Percentiles rank a stretch among this genome's conserved stretches.
These are phyloP conservation scores for Scedosporium aurantiacum DNA, from an alignment of 2,329 filamentous ascomycete genomes.

Conservation along the genomic window DNA sequence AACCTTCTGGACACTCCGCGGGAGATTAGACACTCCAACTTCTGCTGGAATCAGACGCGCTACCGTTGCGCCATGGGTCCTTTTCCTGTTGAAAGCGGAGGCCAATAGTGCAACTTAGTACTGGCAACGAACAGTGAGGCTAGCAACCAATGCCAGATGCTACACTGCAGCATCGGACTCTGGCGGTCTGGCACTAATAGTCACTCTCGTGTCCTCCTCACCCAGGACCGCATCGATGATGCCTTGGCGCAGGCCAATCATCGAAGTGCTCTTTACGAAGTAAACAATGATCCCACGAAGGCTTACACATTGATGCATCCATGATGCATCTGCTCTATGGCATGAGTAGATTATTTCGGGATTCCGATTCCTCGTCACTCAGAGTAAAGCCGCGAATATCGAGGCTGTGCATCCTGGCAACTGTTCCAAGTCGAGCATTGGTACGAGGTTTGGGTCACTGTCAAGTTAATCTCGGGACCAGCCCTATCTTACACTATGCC, in stretches of 20 bases:
- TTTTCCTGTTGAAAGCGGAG: no score
- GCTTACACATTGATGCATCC: neutral
- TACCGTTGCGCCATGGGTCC: conserved; percentile 5
- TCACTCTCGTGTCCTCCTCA: no score
- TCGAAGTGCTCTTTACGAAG: neutral
- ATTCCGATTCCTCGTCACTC: neutral
- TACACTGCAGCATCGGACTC: no score
- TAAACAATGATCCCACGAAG: neutral
- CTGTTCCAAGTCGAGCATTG: neutral
- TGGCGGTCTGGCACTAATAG: no score
- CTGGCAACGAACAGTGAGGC: no score
- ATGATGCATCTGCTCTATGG: no score
- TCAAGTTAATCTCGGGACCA: neutral
- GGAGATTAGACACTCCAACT: neutral
- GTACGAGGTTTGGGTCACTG: neutral
- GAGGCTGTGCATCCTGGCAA: neutral
- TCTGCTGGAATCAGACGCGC: conserved; percentile 4
- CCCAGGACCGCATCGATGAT: neutral
- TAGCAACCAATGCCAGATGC: no score
- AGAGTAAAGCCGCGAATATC: neutral
- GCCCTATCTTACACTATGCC: neutral
- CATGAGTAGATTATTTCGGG: neutral
- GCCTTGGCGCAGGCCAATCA: neutral
- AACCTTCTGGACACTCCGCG: conserved; percentile 1
- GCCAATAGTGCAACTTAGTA: no score